Base-by-base conservation (phyloP, 192 early-diverging fungal genomes). In the Mortierella antarctica region DNA sequence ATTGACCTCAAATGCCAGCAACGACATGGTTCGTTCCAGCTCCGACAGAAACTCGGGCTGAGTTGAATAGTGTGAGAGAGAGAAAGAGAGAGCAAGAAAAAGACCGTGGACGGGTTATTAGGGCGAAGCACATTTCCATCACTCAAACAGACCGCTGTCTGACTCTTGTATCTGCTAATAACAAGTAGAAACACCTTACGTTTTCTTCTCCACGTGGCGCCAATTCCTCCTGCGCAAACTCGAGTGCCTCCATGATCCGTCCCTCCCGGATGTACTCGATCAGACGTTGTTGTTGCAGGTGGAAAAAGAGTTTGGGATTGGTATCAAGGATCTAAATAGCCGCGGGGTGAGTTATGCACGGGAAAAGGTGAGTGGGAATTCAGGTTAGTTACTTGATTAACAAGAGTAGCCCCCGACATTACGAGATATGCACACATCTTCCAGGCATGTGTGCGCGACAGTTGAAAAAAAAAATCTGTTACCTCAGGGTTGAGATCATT, bases 401-500 rank as follows among this genome's bases (percentile, higher is more conserved):
- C 70, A 65, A 56, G 2, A 56, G 7, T 2, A 56, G 51, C 11
- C 10, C 65, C 41, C 31, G 31, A 3, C 31, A 31, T 31, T 31
- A 31, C 31, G 31, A 31, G 31, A 31, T 31, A 31, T 31, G 31
- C 31, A 31, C 31, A 31, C 1, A 31, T 31, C 1, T 51, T 51
- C 50, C 31, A 31, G 31, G 31, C 31, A 21, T 64, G n/a, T 12
- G 48, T 21, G 31, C 6, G n/a, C 20, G 31, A 1, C 13, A 17
- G 14, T 6, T 17, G 47, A 15, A 66, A 45, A 57, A 49, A 64
- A 41, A 41, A 50, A 13, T 9, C 8, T n/a, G 50, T 74, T 87
- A 95, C 95, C 86, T 99, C 97, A 7, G 98, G 98, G 82, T 99
- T 97, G 70, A 99, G 87, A 78, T 99, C 98, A 74, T 99, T 99